These are phyloP conservation scores for Penicillium sp. DNA, from an alignment of 2,329 filamentous ascomycete genomes.

Conservation along the genomic window DNA sequence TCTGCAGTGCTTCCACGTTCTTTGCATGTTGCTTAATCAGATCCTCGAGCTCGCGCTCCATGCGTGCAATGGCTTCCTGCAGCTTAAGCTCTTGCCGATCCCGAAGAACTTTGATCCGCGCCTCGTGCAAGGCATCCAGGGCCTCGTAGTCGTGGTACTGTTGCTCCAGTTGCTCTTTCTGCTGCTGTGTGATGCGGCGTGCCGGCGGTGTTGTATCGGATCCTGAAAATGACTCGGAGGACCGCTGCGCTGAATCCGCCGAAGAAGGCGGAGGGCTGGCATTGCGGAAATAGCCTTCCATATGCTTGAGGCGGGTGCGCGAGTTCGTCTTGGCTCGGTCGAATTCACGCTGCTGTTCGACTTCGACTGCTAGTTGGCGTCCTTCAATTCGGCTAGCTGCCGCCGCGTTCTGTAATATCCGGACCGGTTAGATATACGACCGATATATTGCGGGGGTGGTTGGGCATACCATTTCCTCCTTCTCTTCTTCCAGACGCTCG, in stretches of 20 bases:
- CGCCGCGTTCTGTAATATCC: constrained; percentile 31
- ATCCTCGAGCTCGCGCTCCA: constrained; percentile 37
- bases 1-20: constrained; percentile 33
- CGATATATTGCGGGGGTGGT: not conserved
- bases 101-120: constrained; percentile 46
- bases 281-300: constrained; percentile 46
- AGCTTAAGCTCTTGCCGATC: constrained; percentile 44
- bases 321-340: constrained; percentile 42
- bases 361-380: constrained; percentile 42
- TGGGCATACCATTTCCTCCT: constrained; percentile 36
- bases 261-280: constrained; percentile 36
- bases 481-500: constrained; percentile 32
- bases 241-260: constrained; percentile 8
- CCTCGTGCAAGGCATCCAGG: constrained; percentile 43
- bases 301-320: constrained; percentile 44
- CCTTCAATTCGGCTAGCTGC: constrained; percentile 40
- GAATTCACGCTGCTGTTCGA: constrained; percentile 44
- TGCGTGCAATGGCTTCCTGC: constrained; percentile 37
- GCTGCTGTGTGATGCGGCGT: constrained; percentile 39
- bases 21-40: constrained; percentile 33
- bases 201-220: constrained; percentile 22
- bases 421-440: not conserved
- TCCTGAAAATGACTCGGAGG: constrained; percentile 20
- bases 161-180: constrained; percentile 44
- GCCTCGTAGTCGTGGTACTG: constrained; percentile 42